phyloP scores from a whole-genome alignment of 2,329 filamentous ascomycete genomes.

The Purpureocillium takamizusanense region DNA sequence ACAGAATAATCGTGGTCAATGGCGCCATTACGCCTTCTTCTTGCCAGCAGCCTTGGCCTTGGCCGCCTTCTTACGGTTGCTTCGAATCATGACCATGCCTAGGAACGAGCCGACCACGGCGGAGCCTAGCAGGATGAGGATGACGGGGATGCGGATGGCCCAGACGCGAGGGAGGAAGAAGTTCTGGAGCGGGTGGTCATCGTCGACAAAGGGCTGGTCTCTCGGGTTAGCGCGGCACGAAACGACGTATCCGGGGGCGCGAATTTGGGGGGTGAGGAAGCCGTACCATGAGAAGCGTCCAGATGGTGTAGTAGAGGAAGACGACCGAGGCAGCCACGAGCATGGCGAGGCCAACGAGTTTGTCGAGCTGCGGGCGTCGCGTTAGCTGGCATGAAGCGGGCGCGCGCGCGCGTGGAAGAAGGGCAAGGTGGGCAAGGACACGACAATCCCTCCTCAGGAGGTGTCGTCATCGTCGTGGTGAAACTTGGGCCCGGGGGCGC shows the following conservation, averaged over 20 bases:
- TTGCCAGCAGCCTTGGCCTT: constrained; percentile 79
- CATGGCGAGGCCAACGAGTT: constrained; percentile 62
- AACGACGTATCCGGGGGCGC: neutral
- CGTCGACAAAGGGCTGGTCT: constrained; percentile 86
- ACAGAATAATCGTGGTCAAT: constrained; percentile 4
- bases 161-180: constrained; percentile 96
- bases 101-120: constrained; percentile 95
- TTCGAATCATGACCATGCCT: constrained; percentile 95
- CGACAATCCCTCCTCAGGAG: too few species aligned
- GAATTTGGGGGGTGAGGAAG: constrained; percentile 3
- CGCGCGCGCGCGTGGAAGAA: too few species aligned
- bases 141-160: constrained; percentile 97
- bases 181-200: constrained; percentile 84
- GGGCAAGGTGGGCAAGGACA: too few species aligned
- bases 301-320: constrained; percentile 87
- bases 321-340: constrained; percentile 56
- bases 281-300: constrained; percentile 91
- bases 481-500: too few species aligned
- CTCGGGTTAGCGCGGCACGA: neutral
- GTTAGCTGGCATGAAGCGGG: neutral
- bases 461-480: too few species aligned
- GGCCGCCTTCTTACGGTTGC: constrained; percentile 93
- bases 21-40: constrained; percentile 65
- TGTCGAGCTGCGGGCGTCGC: constrained; percentile 64
- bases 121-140: constrained; percentile 83